Evolutionary conservation across 2,329 filamentous ascomycete genomes (phyloP).

Genomic region (Fusarium sacchari): DNA sequence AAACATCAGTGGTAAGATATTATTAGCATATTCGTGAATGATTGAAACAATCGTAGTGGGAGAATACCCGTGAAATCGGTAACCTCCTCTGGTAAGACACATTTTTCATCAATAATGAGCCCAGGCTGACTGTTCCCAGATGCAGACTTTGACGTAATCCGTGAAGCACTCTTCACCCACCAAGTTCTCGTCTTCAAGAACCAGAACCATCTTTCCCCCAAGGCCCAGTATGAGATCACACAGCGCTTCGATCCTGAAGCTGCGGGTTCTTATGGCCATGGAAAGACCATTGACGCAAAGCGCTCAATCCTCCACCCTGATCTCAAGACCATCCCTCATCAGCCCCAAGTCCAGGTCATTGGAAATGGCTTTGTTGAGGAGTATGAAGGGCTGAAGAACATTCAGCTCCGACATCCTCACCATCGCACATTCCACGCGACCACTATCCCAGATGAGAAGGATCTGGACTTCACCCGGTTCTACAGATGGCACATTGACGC

Average conservation of each 20-base stretch:
- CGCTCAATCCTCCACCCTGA: constrained; percentile 78
- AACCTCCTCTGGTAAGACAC: constrained; percentile 64
- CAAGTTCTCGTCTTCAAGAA: constrained; percentile 78
- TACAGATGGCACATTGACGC: constrained; percentile 87
- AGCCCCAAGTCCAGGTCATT: constrained; percentile 80
- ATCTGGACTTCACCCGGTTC: constrained; percentile 65
- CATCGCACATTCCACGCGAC: constrained; percentile 80
- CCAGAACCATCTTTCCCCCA: constrained; percentile 71
- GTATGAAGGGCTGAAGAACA: constrained; percentile 76
- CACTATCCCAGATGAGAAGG: constrained; percentile 64
- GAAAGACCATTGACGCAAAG: constrained; percentile 74
- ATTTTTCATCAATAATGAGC: background rate
- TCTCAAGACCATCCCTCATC: constrained; percentile 81
- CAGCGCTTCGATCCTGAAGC: constrained; percentile 76
- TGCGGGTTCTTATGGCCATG: constrained; percentile 75
- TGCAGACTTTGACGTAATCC: constrained; percentile 71
- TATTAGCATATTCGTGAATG: background rate
- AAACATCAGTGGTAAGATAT: constrained; percentile 66
- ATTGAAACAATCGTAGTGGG: constrained; percentile 45
- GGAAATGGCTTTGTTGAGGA: constrained; percentile 76
- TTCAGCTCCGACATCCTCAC: constrained; percentile 78
- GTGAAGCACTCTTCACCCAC: constrained; percentile 72
- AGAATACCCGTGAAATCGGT: constrained; percentile 70
- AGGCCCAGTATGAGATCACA: constrained; percentile 79
- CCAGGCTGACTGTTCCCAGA: constrained; percentile 54